These are phyloP conservation scores for Celoporthe dispersa DNA, from an alignment of 2,329 filamentous ascomycete species.

Conservation along the genomic window DNA sequence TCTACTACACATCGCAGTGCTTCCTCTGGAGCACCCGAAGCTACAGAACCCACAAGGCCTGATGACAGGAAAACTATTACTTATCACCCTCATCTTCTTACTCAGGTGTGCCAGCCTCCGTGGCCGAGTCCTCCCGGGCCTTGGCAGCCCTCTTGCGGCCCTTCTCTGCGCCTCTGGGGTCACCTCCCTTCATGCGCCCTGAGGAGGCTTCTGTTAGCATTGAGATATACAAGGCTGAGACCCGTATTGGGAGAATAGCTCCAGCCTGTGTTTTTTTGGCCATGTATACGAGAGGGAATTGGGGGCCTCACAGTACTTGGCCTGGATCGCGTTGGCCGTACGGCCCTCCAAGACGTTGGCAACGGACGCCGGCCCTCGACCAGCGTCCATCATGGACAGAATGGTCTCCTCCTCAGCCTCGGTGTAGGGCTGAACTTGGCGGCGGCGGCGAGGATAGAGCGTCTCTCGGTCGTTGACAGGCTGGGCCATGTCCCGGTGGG, in stretches of 20 bases:
- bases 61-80: background rate
- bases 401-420: background rate
- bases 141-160: background rate
- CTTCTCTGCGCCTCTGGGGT: background rate
- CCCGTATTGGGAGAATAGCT: background rate
- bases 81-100: background rate
- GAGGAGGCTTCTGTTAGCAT: background rate
- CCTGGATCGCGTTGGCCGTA: background rate
- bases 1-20: background rate
- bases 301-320: background rate
- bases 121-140: background rate
- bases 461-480: background rate
- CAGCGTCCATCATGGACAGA: background rate
- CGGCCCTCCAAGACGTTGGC: background rate
- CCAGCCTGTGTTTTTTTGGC: background rate
- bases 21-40: background rate
- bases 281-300: background rate
- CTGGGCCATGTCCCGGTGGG: background rate
- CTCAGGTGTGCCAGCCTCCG: background rate
- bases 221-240: background rate
- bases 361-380: background rate
- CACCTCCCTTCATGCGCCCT: slow-evolving; percentile 2
- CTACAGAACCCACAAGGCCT: background rate
- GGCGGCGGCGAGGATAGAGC: background rate
- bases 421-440: background rate